Evolutionary conservation across 805 yeast species (phyloP).

Genomic region (Metschnikowia bowlesiae): DNA sequence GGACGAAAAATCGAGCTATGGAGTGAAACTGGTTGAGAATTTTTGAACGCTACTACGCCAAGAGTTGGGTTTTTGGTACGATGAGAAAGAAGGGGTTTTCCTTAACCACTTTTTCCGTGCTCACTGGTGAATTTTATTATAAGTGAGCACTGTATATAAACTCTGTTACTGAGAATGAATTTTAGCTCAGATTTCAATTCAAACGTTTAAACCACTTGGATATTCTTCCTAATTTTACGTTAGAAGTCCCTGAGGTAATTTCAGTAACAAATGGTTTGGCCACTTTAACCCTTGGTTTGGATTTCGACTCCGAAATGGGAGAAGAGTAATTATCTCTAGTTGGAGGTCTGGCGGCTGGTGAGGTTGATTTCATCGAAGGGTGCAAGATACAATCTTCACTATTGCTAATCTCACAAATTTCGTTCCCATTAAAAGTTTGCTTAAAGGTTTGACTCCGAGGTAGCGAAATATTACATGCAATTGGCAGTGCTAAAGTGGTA

Average conservation of each 20-base stretch:
- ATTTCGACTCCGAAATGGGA: neutral
- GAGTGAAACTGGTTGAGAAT: neutral
- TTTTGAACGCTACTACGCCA: neutral
- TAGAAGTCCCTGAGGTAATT: neutral
- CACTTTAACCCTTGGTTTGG: neutral
- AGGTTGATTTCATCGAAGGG: neutral
- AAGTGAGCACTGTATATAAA: constrained; percentile 1
- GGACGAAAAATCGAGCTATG: neutral
- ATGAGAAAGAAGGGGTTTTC: neutral
- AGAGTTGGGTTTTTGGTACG: neutral
- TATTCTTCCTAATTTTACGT: neutral
- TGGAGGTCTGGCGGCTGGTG: neutral
- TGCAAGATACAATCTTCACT: neutral
- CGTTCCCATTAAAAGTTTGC: neutral
- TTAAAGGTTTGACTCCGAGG: neutral
- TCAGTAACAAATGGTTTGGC: neutral
- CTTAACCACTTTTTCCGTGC: neutral
- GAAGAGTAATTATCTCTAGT: neutral
- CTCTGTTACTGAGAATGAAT: neutral
- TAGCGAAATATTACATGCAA: neutral
- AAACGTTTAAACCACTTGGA: constrained; percentile 1
- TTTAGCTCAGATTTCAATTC: neutral
- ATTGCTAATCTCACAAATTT: neutral
- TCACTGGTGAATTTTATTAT: neutral
- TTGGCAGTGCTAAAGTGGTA: neutral